These are phyloP conservation scores for Pyrenula aspistea DNA, from an alignment of 495 filamentous ascomycete genomes.

Conservation along the genomic window DNA sequence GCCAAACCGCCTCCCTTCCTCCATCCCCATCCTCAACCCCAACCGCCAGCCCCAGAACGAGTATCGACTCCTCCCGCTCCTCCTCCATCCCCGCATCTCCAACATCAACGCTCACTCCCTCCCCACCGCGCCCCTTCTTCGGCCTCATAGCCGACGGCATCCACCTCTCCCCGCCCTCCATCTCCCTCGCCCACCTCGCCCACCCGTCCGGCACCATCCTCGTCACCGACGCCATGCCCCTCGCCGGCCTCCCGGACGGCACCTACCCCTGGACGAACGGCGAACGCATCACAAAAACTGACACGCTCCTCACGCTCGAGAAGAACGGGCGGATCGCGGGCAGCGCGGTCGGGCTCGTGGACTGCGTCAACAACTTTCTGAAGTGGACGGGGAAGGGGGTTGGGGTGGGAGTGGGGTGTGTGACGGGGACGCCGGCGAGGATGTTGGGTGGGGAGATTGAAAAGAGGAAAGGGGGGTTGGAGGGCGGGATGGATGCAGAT, in stretches of 20 bases:
- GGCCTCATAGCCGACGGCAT: slow-evolving; percentile 52
- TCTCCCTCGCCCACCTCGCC: slow-evolving; percentile 46
- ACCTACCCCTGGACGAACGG: slow-evolving; percentile 72
- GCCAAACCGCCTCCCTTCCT: slow-evolving; percentile 24
- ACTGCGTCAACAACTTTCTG: slow-evolving; percentile 73
- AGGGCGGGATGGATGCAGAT: slow-evolving; percentile 66
- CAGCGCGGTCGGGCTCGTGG: slow-evolving; percentile 58
- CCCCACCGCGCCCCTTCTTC: slow-evolving; percentile 37
- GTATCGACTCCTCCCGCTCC: slow-evolving; percentile 50
- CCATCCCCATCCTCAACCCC: neutral
- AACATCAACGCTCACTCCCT: slow-evolving; percentile 33
- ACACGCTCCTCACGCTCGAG: slow-evolving; percentile 52
- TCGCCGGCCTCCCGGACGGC: slow-evolving; percentile 62
- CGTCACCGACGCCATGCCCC: slow-evolving; percentile 49
- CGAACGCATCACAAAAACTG: slow-evolving; percentile 55
- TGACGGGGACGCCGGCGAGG: slow-evolving; percentile 58
- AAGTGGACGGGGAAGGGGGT: slow-evolving; percentile 54
- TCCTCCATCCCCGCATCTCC: slow-evolving; percentile 49
- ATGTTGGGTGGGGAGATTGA: slow-evolving; percentile 55
- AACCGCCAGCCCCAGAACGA: slow-evolving; percentile 28
- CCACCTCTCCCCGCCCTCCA: slow-evolving; percentile 48
- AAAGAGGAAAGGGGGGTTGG: slow-evolving; percentile 47
- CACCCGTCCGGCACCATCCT: slow-evolving; percentile 43
- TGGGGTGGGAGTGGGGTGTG: slow-evolving; percentile 53
- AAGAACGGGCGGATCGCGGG: slow-evolving; percentile 62